Base-by-base conservation (phyloP, 129 eudicot species). In the Ambrosia artemisiifolia region DNA sequence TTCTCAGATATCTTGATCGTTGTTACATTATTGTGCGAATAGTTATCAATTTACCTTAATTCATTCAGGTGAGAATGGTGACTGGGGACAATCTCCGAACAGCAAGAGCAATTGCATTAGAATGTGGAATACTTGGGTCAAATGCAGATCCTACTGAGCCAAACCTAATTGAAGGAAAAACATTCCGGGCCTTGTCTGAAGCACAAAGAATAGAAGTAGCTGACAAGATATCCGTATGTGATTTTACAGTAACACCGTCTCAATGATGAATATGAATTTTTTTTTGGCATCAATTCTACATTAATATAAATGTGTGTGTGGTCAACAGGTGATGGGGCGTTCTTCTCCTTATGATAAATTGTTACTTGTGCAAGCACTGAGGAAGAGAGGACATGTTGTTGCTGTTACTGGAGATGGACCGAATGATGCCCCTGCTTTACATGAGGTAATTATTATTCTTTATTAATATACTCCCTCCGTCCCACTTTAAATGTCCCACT, bases 321-420 rank as follows among this genome's bases (percentile, higher is more conserved):
- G 17, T 20, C 38, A 77, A 65, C 75, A 93, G 98, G 98, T 93
- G 10, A 93, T 93, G 98, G 98, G 98, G 49, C 76, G 98, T 75
- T 93, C 98, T 30, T 93, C 98, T 3, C 98, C 98, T 2, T 89
- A 89, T 79, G 98, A 93, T 71, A 93, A 93, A 65, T 85, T 93
- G 48, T 81, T 93, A 78, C 95, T 93, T 69, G 98, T 93, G 57
- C 91, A 93, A 93, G 95, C 98, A 70, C 63, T 93, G 69, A 89
- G 95, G 80, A 92, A 79, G 77, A 82, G 18, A 35, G 95, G 90
- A 12, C 96, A 93, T 66, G 98, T 93, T 71, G 98, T 93, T 67
- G 98, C 95, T 33, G 98, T 93, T 17, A 93, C 98, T 55, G 98
- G 98, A 79, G 98, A 93, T 72, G 98, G 98, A 17, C 89, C 98